Evolutionary conservation across 2,329 filamentous ascomycete species (phyloP).

Genomic region (Colletotrichum salicis): DNA sequence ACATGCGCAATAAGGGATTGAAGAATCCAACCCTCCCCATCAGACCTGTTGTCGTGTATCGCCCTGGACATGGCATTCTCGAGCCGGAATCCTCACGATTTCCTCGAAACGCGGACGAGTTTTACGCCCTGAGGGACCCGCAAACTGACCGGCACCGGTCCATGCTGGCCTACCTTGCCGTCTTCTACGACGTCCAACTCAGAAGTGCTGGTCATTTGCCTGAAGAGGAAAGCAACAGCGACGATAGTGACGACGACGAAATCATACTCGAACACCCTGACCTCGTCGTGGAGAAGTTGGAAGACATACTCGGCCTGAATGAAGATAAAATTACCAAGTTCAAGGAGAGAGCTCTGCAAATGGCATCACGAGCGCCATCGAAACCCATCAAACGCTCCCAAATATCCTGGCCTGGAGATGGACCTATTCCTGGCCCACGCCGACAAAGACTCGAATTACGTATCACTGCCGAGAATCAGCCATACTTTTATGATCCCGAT

Average conservation of each 20-base stretch:
- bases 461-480: neutral
- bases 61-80: conserved; percentile 10
- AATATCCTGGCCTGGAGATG: neutral
- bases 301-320: conserved; percentile 9
- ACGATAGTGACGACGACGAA: neutral
- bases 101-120: conserved; percentile 5
- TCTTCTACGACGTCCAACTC: conserved; percentile 1
- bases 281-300: conserved; percentile 1
- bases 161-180: conserved; percentile 2
- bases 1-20: neutral
- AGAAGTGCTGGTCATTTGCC: neutral
- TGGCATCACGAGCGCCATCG: neutral
- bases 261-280: neutral
- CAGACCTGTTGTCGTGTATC: neutral
- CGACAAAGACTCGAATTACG: neutral
- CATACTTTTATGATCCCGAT: too few relatives aligned
- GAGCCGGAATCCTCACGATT: neutral
- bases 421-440: conserved; percentile 4
- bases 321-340: conserved; percentile 14
- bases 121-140: conserved; percentile 11
- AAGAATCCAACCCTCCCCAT: conserved; percentile 12
- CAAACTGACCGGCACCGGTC: neutral
- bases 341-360: neutral
- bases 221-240: neutral
- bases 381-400: conserved; percentile 13